Evolutionary conservation across 306 rosid species (phyloP).

Genomic region (Styphnolobium japonicum): DNA sequence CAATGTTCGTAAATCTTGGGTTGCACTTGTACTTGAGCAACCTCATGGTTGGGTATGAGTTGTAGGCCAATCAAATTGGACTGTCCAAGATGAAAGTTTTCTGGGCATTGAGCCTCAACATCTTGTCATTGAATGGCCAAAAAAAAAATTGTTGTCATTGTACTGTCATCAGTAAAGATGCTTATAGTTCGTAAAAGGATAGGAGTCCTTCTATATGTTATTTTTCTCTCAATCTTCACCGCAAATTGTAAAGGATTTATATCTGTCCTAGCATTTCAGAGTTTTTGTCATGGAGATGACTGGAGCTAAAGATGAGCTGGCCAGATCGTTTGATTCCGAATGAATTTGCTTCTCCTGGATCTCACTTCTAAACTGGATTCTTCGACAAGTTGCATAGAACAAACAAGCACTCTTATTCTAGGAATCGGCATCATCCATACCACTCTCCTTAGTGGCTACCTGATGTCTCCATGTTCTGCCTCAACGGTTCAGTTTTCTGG

Average conservation of each 20-base stretch:
- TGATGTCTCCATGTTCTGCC: constrained; percentile 33
- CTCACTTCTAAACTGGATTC: constrained; percentile 22
- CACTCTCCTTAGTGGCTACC: neutral
- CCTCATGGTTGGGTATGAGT: constrained; percentile 2
- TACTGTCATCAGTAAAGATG: neutral
- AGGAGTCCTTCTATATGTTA: neutral
- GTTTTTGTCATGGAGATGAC: constrained; percentile 31
- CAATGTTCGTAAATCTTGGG: constrained; percentile 3
- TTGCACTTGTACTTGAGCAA: constrained; percentile 13
- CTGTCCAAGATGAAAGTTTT: neutral
- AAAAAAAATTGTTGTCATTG: no score
- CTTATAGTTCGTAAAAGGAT: neutral
- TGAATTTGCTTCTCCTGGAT: constrained; percentile 17
- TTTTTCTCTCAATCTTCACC: neutral
- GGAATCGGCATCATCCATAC: constrained; percentile 1
- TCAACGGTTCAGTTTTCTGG: neutral
- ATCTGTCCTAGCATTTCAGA: constrained; percentile 24
- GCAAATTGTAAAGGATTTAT: neutral
- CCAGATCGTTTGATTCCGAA: constrained; percentile 21
- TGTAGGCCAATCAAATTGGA: neutral
- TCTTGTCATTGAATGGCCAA: neutral
- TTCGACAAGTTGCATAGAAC: constrained; percentile 19
- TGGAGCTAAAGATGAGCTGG: constrained; percentile 32
- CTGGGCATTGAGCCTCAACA: neutral
- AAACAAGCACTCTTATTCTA: constrained; percentile 8